These are phyloP conservation scores for Melanopsichium pennsylvanicum DNA, from an alignment of 1,284 basidiomycete genomes.

Conservation along the genomic window DNA sequence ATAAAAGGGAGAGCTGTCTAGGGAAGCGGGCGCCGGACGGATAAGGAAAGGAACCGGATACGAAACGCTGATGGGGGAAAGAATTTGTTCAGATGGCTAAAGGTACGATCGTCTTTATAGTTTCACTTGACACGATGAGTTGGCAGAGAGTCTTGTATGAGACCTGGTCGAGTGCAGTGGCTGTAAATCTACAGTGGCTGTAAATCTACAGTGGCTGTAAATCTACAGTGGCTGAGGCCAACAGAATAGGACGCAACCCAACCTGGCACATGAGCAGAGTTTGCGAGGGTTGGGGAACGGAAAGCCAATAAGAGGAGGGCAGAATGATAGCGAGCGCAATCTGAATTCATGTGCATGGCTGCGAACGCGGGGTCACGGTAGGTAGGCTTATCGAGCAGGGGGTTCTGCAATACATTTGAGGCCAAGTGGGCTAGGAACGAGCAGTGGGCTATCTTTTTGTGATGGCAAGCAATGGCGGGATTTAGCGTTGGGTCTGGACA, in stretches of 20 bases:
- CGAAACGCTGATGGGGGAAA: not conserved
- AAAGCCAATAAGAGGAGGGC: constrained; percentile 23
- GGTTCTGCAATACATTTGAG: too few relatives aligned
- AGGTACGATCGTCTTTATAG: constrained; percentile 15
- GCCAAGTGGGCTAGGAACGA: too few relatives aligned
- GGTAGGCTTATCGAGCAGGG: constrained; percentile 22
- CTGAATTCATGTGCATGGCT: not conserved
- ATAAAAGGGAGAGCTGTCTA: not conserved
- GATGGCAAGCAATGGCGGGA: too few relatives aligned
- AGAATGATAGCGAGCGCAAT: constrained; percentile 14
- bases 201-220: too few relatives aligned
- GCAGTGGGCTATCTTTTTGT: too few relatives aligned
- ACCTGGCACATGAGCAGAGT: constrained; percentile 12
- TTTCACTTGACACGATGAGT: not conserved
- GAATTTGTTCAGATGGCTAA: not conserved
- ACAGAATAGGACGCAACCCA: too few relatives aligned
- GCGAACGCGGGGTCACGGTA: constrained; percentile 14
- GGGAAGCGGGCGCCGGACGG: constrained; percentile 1
- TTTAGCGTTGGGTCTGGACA: constrained; percentile 16
- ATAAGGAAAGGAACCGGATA: not conserved
- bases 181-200: too few relatives aligned
- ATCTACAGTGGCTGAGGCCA: too few relatives aligned
- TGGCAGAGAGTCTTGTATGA: not conserved
- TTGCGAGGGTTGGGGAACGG: constrained; percentile 13
- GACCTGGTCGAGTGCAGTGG: too few relatives aligned